Base-by-base conservation (phyloP, 2,329 filamentous ascomycete genomes). In the Ascochyta viciae-villosae region DNA sequence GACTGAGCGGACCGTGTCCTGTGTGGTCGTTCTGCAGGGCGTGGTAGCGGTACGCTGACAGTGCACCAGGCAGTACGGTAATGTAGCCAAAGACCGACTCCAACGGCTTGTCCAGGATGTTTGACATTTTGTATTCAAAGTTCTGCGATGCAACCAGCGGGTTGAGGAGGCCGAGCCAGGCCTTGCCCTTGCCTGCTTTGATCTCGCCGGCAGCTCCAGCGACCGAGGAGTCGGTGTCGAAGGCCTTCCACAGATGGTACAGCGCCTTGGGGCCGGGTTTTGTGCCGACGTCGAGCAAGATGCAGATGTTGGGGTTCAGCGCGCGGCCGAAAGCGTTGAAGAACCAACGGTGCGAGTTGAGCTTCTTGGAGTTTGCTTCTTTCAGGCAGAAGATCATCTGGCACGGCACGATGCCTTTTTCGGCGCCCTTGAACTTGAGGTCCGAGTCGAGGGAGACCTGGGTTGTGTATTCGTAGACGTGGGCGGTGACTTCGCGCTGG, bases 101-200 rank as follows among this genome's bases (percentile, higher is more conserved):
- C 2, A 99, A 81, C 0, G 95, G 95, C 76, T 99, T 99, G 75
- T 99, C 95, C 24, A 99, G 83, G 68, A 99, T 99, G 69, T 99
- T 99, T 37, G 92, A 96, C 92, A 99, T 97, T 78, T 99, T 99
- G 82, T 99, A 99, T 80, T 99, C 95, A 65, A 99, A 99, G 74
- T 99, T 99, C 70, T 99, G 95, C 41, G 92, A 96, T 0, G 95
- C 95, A 15, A 99, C 94, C 6, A 99, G 82, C 0, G 95, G 95
- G 69, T 99, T 99, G 41, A 99, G 81, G 15, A 99, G 83, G 60
- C 94, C 92, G 5, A 87, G 81, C 71, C 92, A 93, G 23, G 85
- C 87, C 64, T 89, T 91, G 7, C 95, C 95, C 75, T 97, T 96
- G 78, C 96, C 96, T 0, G 95, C 95, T 74, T 94, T 96, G 77